Conservation (phyloP, 352 stramenopile genomes). For the Phytophthora colocasiae region DNA sequence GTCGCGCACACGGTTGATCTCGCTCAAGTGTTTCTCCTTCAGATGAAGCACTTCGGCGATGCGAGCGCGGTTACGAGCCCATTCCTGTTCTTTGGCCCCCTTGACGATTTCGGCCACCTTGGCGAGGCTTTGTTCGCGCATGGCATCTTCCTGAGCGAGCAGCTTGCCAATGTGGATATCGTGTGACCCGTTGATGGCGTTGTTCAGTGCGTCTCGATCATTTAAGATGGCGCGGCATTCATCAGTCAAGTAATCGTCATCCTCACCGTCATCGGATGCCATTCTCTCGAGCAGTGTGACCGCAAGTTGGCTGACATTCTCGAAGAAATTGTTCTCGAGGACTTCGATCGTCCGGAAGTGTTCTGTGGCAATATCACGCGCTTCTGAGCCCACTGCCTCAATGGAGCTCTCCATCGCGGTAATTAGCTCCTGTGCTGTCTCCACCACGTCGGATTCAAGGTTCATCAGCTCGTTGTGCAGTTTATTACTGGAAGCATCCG, state of each 20-base stretch:
- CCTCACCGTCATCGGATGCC: constrained; percentile 77
- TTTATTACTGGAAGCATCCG: constrained; percentile 85
- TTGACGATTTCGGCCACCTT: constrained; percentile 77
- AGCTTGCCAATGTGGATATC: constrained; percentile 93
- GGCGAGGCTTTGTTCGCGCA: constrained; percentile 81
- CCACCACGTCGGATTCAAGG: constrained; percentile 87
- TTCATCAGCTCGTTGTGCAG: constrained; percentile 91
- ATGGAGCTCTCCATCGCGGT: constrained; percentile 67
- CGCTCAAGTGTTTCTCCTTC: constrained; percentile 71
- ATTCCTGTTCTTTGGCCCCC: constrained; percentile 69
- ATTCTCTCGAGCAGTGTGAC: constrained; percentile 80
- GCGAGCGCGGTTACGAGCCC: constrained; percentile 73
- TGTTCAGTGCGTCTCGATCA: constrained; percentile 84
- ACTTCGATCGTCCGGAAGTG: constrained; percentile 92
- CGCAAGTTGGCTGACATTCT: constrained; percentile 83
- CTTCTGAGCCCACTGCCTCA: constrained; percentile 67
- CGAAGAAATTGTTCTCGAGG: constrained; percentile 93
- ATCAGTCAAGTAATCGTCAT: constrained; percentile 82
- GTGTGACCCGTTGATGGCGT: constrained; percentile 91
- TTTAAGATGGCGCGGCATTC: constrained; percentile 85
- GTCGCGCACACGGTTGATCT: constrained; percentile 71
- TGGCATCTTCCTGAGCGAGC: constrained; percentile 84
- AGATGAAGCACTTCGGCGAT: constrained; percentile 79
- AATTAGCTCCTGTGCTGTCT: constrained; percentile 76
- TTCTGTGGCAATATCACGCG: constrained; percentile 71